Percentiles rank a stretch among this genome's conserved stretches.
These are phyloP conservation scores for Lodderomyces theae DNA, from an alignment of 1,139 yeast species.

Conservation along the genomic window DNA sequence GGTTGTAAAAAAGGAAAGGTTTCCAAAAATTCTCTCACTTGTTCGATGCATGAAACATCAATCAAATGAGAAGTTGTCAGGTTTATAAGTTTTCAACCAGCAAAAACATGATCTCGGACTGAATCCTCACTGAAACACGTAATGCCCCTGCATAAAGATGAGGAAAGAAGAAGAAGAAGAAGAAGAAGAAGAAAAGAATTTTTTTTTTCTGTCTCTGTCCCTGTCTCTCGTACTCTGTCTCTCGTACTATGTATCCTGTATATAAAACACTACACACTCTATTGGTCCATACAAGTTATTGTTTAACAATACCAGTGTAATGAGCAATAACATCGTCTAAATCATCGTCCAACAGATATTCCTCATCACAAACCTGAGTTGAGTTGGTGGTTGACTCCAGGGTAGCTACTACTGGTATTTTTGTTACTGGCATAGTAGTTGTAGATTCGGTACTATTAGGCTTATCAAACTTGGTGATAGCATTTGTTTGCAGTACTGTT, in stretches of 20 bases:
- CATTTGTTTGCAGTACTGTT: no score
- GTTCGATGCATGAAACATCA: constrained; percentile 38
- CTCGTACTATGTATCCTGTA: background rate
- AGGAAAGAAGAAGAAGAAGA: constrained; percentile 32
- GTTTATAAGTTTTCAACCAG: constrained; percentile 99
- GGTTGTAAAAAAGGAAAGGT: no score
- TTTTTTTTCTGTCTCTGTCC: background rate
- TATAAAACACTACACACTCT: background rate
- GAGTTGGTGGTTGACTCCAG: background rate
- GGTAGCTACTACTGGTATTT: no score
- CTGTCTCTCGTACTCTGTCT: background rate
- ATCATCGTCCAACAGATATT: constrained; percentile 28
- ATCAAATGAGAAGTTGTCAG: constrained; percentile 87
- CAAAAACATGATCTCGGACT: constrained; percentile 99
- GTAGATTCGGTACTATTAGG: no score
- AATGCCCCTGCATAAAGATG: constrained; percentile 99
- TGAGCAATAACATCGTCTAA: constrained; percentile 25
- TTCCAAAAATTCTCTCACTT: constrained; percentile 79
- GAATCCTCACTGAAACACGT: constrained; percentile 99
- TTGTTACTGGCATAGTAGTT: background rate
- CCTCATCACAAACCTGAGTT: constrained; percentile 12
- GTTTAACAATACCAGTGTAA: constrained; percentile 2
- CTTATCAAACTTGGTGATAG: no score
- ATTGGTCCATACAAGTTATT: background rate
- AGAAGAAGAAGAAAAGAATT: constrained; percentile 6